phyloP scores from a whole-genome alignment of 371 early-diverging fungal genomes.

The Coemansia sp. region DNA sequence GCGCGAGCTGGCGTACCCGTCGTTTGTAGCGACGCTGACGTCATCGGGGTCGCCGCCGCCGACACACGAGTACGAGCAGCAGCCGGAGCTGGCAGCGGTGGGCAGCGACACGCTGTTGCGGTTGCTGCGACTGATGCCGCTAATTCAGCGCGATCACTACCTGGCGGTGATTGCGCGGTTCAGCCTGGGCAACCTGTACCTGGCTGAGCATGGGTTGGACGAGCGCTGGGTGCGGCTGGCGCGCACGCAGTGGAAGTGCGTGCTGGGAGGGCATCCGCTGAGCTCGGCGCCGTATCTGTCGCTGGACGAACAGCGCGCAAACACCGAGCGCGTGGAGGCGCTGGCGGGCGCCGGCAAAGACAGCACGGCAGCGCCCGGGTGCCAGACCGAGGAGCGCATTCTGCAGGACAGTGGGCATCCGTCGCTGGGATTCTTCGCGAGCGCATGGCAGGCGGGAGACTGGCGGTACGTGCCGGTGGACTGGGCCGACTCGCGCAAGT shows the following conservation, averaged over 20 bases:
- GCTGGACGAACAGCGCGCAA: slow-evolving; percentile 28
- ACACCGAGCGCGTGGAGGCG: not conserved
- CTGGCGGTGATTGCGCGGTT: slow-evolving; percentile 30
- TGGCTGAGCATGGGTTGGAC: slow-evolving; percentile 11
- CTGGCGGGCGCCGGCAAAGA: not conserved
- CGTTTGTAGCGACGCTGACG: slow-evolving; percentile 1
- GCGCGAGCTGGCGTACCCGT: slow-evolving; percentile 53
- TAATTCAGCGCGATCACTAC: slow-evolving; percentile 46
- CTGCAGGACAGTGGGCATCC: slow-evolving; percentile 24
- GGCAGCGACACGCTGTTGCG: slow-evolving; percentile 32
- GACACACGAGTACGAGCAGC: not conserved
- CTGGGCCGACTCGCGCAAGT: slow-evolving; percentile 46
- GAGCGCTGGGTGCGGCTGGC: slow-evolving; percentile 20
- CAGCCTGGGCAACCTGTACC: slow-evolving; percentile 32
- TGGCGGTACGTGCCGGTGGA: slow-evolving; percentile 30
- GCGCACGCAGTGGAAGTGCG: slow-evolving; percentile 40
- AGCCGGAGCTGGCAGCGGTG: slow-evolving; percentile 6
- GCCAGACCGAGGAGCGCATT: slow-evolving; percentile 24
- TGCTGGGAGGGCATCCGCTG: slow-evolving; percentile 34
- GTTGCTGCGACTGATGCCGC: slow-evolving; percentile 33
- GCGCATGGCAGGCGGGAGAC: slow-evolving; percentile 10
- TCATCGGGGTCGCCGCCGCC: not conserved
- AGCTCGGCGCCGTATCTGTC: slow-evolving; percentile 36
- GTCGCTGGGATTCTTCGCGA: slow-evolving; percentile 38
- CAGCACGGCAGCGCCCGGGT: slow-evolving; percentile 21